Evolutionary conservation across 225 moss, liverwort and hornwort genomes (phyloP), one percentile per base, ranked within the genome.

Genomic region (Pseudoscleropodium purum): DNA sequence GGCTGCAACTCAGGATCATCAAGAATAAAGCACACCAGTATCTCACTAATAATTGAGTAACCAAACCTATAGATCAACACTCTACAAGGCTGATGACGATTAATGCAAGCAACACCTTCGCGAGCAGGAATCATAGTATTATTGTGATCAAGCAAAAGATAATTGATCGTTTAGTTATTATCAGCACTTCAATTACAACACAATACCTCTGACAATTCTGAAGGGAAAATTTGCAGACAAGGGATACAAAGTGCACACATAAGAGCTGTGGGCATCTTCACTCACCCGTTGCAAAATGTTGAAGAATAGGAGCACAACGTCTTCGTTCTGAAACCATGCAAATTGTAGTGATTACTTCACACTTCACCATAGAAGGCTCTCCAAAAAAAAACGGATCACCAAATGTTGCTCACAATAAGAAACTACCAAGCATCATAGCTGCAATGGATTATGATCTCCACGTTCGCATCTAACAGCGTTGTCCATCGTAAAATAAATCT

Each of bases 301-400:
- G 93, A 96, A 96, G 85, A 95, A 95, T 72, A 96, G 93, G 66
- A 96, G 91, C 90, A 96, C 94, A 56, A 95, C 96, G 74, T 96
- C 96, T 88, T 94, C 95, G 81, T 96, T 96, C 96, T 96, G 95
- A 70, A 91, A 86, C 73, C 87, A 89, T n/a, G 75, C 64, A 85
- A 83, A 88, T 31, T 87, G 73, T 54, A 47, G 45, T 23, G 41
- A 85, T 51, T 88, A 88, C 79, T 84, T 80, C 61, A 65, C 49
- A 82, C 41, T 87, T 59, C 23, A 65, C 29, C 51, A 75, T 65
- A 83, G 82, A 89, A 57, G 30, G 39, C 41, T 64, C 37, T 79
- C 59, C 30, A 86, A 84, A 75, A 68, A 16, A 87, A 90, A 87
- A 59, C n/a, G n/a, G 47, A 88, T 83, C 47, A 84, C 43, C 77